Conservation (phyloP, 495 filamentous ascomycete species). For the Hyaloscypha variabilis region DNA sequence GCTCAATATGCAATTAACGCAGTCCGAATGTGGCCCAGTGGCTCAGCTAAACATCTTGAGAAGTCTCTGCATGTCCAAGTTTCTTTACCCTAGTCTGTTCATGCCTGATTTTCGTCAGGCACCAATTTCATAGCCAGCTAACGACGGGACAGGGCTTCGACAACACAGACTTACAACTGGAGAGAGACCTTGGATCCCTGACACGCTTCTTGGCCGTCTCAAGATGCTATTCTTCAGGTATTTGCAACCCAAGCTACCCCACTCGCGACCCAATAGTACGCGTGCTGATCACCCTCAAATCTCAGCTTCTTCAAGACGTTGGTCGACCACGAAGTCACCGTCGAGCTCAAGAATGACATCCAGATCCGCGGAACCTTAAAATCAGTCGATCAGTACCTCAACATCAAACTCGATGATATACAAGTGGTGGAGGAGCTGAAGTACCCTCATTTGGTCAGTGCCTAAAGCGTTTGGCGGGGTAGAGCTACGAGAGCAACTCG, state of each 20-base stretch:
- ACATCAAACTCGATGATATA: slow-evolving; percentile 98
- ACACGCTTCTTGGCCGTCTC: background rate
- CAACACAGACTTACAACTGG: background rate
- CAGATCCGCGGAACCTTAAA: slow-evolving; percentile 92
- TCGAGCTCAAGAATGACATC: slow-evolving; percentile 99
- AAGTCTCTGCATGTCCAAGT: too few species aligned
- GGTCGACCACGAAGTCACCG: slow-evolving; percentile 91
- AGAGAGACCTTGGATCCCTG: background rate
- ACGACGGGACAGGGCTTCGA: background rate
- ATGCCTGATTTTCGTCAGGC: background rate
- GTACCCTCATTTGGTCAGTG: slow-evolving; percentile 81
- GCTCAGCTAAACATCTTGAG: too few species aligned
- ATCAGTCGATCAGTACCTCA: slow-evolving; percentile 97
- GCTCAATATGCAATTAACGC: background rate
- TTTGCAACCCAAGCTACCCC: slow-evolving; percentile 3
- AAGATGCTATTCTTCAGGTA: slow-evolving; percentile 37
- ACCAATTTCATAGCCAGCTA: background rate
- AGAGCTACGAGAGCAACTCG: background rate
- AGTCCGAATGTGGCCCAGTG: too few species aligned
- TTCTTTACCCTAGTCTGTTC: background rate
- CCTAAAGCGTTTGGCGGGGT: too few species aligned
- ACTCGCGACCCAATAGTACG: background rate
- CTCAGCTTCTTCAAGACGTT: slow-evolving; percentile 98
- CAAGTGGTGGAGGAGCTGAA: slow-evolving; percentile 85
- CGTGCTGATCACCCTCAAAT: slow-evolving; percentile 13